These are phyloP conservation scores for Alliaria petiolata DNA, from an alignment of 345 rosid species.

Conservation along the genomic window DNA sequence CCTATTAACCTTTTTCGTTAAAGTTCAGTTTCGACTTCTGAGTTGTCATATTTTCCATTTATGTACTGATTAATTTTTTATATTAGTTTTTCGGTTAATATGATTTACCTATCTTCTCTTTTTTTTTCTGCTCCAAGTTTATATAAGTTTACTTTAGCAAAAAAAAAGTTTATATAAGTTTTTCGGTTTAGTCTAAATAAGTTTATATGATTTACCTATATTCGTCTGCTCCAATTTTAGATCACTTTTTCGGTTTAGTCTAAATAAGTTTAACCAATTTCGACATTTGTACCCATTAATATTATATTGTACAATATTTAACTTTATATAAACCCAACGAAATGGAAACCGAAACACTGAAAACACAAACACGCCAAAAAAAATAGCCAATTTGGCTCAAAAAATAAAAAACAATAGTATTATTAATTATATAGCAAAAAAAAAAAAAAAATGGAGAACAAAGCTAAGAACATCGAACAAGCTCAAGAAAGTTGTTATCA, in stretches of 20 bases:
- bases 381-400: no score
- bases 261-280: neutral
- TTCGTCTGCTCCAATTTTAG: no score
- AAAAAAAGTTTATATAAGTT: no score
- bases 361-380: neutral
- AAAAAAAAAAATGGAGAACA: neutral
- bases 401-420: neutral
- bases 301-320: no score
- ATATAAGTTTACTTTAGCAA: no score
- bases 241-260: neutral
- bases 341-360: neutral
- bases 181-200: no score
- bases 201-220: no score
- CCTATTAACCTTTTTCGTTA: neutral
- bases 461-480: conserved; percentile 18
- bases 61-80: neutral
- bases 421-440: neutral
- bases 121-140: neutral
- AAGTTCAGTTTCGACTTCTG: conserved; percentile 1
- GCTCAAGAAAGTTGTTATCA: conserved; percentile 21
- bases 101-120: neutral
- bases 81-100: neutral
- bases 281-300: neutral
- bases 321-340: conserved; percentile 14
- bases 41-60: neutral